Conservation (phyloP, 2,329 filamentous ascomycete species). For the Cephalotrichum gorgonifer region DNA sequence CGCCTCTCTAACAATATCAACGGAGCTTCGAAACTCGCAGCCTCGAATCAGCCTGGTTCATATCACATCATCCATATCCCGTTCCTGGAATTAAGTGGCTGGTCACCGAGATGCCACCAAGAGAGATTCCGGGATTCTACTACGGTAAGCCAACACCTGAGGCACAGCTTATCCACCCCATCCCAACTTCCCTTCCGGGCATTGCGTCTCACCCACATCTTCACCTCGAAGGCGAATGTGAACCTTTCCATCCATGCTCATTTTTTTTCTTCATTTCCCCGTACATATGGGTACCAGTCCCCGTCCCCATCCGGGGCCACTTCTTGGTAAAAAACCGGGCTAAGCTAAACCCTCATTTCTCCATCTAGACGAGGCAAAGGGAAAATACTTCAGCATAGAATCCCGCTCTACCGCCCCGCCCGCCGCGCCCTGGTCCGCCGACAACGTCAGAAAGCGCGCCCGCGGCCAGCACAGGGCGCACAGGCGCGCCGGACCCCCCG, state of each 20-base stretch:
- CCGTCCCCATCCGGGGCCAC: not conserved
- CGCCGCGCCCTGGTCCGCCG: conserved; percentile 42
- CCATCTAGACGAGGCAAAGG: conserved; percentile 40
- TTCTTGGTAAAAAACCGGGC: not conserved
- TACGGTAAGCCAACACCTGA: no score
- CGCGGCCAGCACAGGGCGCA: conserved; percentile 22
- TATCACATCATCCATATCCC: no score
- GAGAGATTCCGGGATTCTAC: conserved; percentile 42
- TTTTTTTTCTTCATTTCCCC: not conserved
- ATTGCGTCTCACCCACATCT: not conserved
- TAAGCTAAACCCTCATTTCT: not conserved
- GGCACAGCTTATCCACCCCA: no score
- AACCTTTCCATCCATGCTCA: not conserved
- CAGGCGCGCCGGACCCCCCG: conserved; percentile 21
- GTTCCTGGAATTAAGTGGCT: no score
- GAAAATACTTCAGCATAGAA: conserved; percentile 60
- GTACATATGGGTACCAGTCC: no score
- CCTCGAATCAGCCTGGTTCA: no score
- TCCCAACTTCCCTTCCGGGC: no score
- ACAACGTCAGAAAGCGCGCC: conserved; percentile 46
- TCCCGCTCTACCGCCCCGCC: conserved; percentile 41
- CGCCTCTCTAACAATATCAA: no score
- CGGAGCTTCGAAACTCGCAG: no score
- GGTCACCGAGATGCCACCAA: not conserved
- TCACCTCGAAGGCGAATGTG: not conserved